Base-by-base conservation (phyloP, 257 asterid genomes). In the Echites panduratus region DNA sequence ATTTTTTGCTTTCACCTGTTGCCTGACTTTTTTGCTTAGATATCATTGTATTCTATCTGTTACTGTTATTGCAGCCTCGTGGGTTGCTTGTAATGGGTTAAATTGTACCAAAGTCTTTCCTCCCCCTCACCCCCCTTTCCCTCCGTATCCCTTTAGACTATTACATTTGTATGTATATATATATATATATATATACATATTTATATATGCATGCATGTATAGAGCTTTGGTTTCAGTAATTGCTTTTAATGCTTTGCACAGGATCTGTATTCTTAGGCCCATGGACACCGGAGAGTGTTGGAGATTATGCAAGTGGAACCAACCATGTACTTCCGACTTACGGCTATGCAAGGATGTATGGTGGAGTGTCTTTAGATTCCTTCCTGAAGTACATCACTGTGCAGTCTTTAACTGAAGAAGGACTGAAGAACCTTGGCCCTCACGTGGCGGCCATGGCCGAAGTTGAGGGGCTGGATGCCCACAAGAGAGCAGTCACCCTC, bases 271-370 rank as follows among this genome's bases (percentile, higher is more conserved):
- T 90, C 84, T 76, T 90, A 84, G 95, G 97, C 72, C 88, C 67
- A 68, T 90, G 98, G 97, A 90, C 98, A 61, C 98, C 98, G 0
- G 97, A 92, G 86, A 92, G 98, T 52, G 97, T 88, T 19, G 98
- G 98, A 77, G 98, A 88, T 66, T 89, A 92, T 67, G 99, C 99
- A 63, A 92, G 99, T 54, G 98, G 99, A 66, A 91, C 97, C 22
- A 95, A 95, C 75, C 97, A 92, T 56, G 99, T 92, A 62, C 96
- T 95, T 82, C 98, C 99, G 50, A 94, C 99, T 10, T 95, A 95
- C 12, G 99, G 98, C 13, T 95, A 90, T 66, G 97, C 99, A 49
- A 84, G 96, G 50, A 95, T 92, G 98, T 95, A 95, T 17, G 79
- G 98, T 52, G 97, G 97, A 53, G 96, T 93, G 54, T 84, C 91